These are phyloP conservation scores for Sporothrix pallida DNA, from an alignment of 2,329 filamentous ascomycete genomes.

Conservation along the genomic window DNA sequence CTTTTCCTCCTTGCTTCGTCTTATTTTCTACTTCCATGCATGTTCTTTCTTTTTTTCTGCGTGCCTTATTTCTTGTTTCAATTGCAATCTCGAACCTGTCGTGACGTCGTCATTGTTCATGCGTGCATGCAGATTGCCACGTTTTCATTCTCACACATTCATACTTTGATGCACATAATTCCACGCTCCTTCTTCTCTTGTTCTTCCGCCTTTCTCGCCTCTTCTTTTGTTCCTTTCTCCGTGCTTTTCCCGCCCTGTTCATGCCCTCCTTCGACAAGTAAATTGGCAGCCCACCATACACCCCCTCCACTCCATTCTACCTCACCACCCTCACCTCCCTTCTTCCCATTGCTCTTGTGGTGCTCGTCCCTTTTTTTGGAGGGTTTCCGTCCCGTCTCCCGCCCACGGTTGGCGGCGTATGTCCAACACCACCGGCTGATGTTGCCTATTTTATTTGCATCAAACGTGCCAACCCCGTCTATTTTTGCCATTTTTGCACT, in stretches of 20 bases:
- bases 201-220: neutral
- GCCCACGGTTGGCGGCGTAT: neutral
- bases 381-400: slow-evolving; percentile 17
- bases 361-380: neutral
- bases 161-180: neutral
- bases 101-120: slow-evolving; percentile 13
- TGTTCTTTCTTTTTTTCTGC: neutral
- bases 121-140: slow-evolving; percentile 3
- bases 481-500: slow-evolving; percentile 23
- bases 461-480: neutral
- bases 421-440: slow-evolving; percentile 22
- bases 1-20: slow-evolving; percentile 2
- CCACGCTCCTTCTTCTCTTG: neutral
- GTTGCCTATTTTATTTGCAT: slow-evolving; percentile 3
- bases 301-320: neutral
- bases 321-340: neutral
- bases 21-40: neutral
- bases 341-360: neutral
- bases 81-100: neutral
- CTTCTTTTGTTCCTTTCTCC: neutral
- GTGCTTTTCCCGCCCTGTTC: neutral
- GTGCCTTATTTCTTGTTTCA: neutral
- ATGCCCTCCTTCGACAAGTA: neutral
- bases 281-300: neutral
- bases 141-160: slow-evolving; percentile 2